phyloP scores from a whole-genome alignment of 2,329 filamentous ascomycete species.

The Penicillium capsulatum region DNA sequence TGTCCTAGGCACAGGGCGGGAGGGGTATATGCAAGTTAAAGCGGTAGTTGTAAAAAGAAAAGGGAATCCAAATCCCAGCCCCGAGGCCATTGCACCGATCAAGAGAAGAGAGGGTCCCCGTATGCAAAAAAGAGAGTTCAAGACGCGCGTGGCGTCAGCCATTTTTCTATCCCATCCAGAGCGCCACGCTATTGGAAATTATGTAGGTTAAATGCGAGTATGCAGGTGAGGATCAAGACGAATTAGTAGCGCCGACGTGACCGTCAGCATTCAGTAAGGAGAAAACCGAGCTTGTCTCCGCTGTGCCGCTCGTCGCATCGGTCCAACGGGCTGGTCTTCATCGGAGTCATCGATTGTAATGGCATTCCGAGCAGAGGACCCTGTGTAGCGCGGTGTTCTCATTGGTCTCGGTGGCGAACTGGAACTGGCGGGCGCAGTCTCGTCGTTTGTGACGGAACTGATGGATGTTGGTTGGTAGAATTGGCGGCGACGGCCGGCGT shows the following conservation, averaged over 20 bases:
- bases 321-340: slow-evolving; percentile 24
- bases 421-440: slow-evolving; percentile 7
- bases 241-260: background rate
- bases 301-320: slow-evolving; percentile 19
- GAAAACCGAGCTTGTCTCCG: slow-evolving; percentile 18
- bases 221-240: background rate
- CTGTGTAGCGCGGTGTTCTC: slow-evolving; percentile 6
- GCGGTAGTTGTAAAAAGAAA: background rate
- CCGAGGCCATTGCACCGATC: slow-evolving; percentile 3
- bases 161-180: slow-evolving; percentile 16
- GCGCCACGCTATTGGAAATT: slow-evolving; percentile 19
- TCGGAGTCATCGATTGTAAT: slow-evolving; percentile 24
- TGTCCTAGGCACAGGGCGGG: too few species aligned
- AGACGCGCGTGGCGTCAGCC: slow-evolving; percentile 7
- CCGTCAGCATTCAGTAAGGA: slow-evolving; percentile 15
- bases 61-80: background rate
- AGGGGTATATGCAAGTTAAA: background rate
- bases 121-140: slow-evolving; percentile 1
- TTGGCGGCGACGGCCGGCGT: slow-evolving; percentile 1
- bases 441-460: slow-evolving; percentile 5
- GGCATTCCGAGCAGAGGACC: slow-evolving; percentile 10
- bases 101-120: background rate
- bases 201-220: slow-evolving; percentile 6
- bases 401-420: slow-evolving; percentile 12
- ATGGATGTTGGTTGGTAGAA: slow-evolving; percentile 1